Conservation (phyloP, 2,329 filamentous ascomycete species). For the Pseudogymnoascus pannorum region DNA sequence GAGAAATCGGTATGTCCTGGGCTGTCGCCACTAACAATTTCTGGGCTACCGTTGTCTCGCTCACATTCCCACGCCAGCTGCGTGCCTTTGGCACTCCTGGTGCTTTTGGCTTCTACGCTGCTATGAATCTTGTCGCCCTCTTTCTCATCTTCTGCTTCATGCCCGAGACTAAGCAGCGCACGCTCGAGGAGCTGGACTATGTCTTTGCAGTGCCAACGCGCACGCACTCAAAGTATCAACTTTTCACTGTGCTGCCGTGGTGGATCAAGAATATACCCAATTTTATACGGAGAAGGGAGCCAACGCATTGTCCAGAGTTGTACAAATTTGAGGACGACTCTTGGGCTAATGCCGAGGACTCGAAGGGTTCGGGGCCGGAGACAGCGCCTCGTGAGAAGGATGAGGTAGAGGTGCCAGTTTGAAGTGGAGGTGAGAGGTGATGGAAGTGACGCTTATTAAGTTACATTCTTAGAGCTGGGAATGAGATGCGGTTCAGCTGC, state of each 20-base stretch:
- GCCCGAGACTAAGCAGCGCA: conserved; percentile 49
- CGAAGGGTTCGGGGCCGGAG: not conserved
- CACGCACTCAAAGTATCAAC: conserved; percentile 20
- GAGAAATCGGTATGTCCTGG: conserved; percentile 58
- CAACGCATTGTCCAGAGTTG: conserved; percentile 12
- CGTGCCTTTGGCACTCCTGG: conserved; percentile 28
- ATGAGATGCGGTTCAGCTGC: not conserved
- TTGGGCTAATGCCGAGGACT: conserved; percentile 11
- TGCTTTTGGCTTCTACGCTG: conserved; percentile 48
- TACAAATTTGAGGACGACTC: conserved; percentile 17
- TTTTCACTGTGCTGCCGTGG: conserved; percentile 50
- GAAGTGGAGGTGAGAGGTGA: not conserved
- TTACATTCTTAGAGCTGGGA: not conserved
- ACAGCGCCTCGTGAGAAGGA: not conserved
- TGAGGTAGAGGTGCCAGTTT: not conserved
- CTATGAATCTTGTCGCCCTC: conserved; percentile 47
- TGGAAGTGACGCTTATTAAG: not conserved
- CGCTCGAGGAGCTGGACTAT: conserved; percentile 36
- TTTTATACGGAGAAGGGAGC: not conserved
- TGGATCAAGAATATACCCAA: conserved; percentile 40
- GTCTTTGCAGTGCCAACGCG: conserved; percentile 34
- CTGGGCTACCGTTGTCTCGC: conserved; percentile 55
- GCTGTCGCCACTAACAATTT: conserved; percentile 54
- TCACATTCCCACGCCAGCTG: conserved; percentile 35
- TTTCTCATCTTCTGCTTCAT: conserved; percentile 50